Conservation (phyloP, 2,329 filamentous ascomycete genomes). For the Rutstroemia sp. region DNA sequence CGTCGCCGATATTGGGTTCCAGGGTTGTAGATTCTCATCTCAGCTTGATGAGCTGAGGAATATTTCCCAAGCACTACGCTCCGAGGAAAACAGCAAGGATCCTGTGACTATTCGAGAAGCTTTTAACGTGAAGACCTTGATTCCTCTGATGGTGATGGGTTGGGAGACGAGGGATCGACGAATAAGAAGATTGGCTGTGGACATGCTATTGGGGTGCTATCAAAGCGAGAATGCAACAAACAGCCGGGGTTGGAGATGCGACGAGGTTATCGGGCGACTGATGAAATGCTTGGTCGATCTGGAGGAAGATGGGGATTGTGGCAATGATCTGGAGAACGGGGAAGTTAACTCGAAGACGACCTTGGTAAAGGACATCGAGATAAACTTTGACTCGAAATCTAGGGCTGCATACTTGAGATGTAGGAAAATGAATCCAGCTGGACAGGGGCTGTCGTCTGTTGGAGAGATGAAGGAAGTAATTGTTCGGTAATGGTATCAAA, state of each 20-base stretch:
- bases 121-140: slow-evolving; percentile 22
- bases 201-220: slow-evolving; percentile 12
- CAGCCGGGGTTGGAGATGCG: background rate
- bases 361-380: slow-evolving; percentile 1
- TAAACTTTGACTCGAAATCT: background rate
- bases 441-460: too few species aligned
- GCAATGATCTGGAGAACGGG: background rate
- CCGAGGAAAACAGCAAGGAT: background rate
- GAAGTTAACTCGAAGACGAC: background rate
- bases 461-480: too few species aligned
- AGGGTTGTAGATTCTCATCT: background rate
- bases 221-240: background rate
- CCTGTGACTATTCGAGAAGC: slow-evolving; percentile 13
- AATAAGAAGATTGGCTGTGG: slow-evolving; percentile 15
- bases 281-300: slow-evolving; percentile 1
- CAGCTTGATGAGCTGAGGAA: slow-evolving; percentile 1
- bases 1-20: background rate
- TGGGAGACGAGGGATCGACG: slow-evolving; percentile 19
- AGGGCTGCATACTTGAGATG: too few species aligned
- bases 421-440: too few species aligned
- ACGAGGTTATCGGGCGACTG: background rate
- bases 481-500: too few species aligned
- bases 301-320: background rate
- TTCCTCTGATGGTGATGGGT: slow-evolving; percentile 19
- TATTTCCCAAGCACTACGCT: background rate